phyloP scores from a whole-genome alignment of 768 basidiomycete species.

The Phylloporus scabripes region DNA sequence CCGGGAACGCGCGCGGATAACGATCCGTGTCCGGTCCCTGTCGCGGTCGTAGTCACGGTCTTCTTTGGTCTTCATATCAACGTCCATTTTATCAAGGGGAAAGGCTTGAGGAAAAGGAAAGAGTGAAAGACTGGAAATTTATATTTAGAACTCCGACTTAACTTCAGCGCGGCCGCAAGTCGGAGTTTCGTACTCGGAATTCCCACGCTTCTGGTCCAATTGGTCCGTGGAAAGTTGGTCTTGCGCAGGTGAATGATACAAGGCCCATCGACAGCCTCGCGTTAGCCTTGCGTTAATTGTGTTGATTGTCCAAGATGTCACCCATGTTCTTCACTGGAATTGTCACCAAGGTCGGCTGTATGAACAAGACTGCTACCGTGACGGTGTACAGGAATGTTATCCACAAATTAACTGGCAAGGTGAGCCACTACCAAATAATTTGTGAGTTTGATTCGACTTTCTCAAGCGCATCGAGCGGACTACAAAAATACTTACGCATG shows the following conservation, averaged over 20 bases:
- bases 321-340: conserved; percentile 71
- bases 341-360: conserved; percentile 76
- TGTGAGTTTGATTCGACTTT: neutral
- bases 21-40: no score
- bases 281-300: neutral
- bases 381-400: conserved; percentile 68
- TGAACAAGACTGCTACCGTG: conserved; percentile 83
- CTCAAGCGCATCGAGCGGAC: conserved; percentile 63
- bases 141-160: conserved; percentile 20
- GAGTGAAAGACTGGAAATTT: conserved; percentile 7
- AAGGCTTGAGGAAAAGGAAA: conserved; percentile 5
- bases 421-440: conserved; percentile 27
- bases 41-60: conserved; percentile 61
- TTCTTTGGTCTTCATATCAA: conserved; percentile 78
- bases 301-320: conserved; percentile 39
- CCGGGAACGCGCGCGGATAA: no score
- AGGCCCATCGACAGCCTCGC: neutral
- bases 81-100: conserved; percentile 49
- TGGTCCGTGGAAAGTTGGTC: no score
- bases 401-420: conserved; percentile 77
- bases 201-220: neutral
- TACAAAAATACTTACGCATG: conserved; percentile 76
- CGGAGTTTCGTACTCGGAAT: neutral
- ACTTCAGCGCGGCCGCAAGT: neutral
- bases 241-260: no score